phyloP scores from a whole-genome alignment of 2,329 filamentous ascomycete genomes.

The Coniochaeta pulveracea region DNA sequence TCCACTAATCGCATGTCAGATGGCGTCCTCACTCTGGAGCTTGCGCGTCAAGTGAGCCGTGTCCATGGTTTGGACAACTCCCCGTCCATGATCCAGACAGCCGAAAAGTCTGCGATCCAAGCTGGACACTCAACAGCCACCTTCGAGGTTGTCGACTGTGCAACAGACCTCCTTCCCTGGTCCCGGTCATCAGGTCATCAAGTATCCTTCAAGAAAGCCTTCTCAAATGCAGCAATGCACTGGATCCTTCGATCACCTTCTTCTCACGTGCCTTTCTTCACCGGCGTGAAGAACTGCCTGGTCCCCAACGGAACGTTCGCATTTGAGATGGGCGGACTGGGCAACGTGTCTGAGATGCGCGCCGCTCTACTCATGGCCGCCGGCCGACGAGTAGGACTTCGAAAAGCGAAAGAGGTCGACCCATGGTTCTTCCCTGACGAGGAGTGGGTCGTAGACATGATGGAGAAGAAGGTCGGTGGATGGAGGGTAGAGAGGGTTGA shows the following conservation, averaged over 20 bases:
- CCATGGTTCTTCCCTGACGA: slow-evolving; percentile 68
- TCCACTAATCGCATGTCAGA: slow-evolving; percentile 25
- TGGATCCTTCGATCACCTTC: slow-evolving; percentile 44
- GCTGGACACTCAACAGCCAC: not conserved
- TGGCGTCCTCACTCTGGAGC: slow-evolving; percentile 44
- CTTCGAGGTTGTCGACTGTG: slow-evolving; percentile 32
- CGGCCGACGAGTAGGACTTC: slow-evolving; percentile 35
- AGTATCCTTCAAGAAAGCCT: slow-evolving; percentile 45
- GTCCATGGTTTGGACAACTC: slow-evolving; percentile 51
- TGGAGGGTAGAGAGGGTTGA: slow-evolving; percentile 43
- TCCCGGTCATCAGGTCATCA: slow-evolving; percentile 21
- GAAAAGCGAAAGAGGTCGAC: slow-evolving; percentile 33
- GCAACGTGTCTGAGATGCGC: slow-evolving; percentile 54
- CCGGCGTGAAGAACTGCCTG: slow-evolving; percentile 37
- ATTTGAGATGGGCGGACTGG: slow-evolving; percentile 63
- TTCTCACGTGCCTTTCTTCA: slow-evolving; percentile 39
- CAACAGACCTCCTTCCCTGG: slow-evolving; percentile 24
- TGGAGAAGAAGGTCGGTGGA: slow-evolving; percentile 31
- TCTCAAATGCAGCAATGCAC: slow-evolving; percentile 57
- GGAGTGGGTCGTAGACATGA: slow-evolving; percentile 35
- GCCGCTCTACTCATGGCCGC: slow-evolving; percentile 44
- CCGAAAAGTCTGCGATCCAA: slow-evolving; percentile 24
- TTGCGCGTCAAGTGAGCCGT: slow-evolving; percentile 32
- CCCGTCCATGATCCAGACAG: slow-evolving; percentile 43
- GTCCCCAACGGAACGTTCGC: slow-evolving; percentile 44